Evolutionary conservation across 2,329 filamentous ascomycete species (phyloP).

Genomic region (Talaromyces albobiverticillius): DNA sequence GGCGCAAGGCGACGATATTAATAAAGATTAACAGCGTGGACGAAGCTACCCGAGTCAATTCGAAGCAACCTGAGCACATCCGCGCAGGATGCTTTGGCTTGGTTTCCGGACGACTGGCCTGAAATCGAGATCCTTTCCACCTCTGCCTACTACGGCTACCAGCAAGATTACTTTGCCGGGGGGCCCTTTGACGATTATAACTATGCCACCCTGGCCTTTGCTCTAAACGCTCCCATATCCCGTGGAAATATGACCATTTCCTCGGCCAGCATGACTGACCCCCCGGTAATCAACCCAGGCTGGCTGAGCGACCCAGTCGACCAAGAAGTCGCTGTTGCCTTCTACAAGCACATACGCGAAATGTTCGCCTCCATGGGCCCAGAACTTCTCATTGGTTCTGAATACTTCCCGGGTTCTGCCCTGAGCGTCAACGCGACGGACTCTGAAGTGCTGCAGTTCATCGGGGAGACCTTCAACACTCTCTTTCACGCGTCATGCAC

Average conservation of each 20-base stretch:
- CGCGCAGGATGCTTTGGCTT: constrained; percentile 17
- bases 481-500: constrained; percentile 34
- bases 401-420: constrained; percentile 37
- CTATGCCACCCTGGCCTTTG: constrained; percentile 30
- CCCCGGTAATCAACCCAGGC: constrained; percentile 47
- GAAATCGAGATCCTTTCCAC: constrained; percentile 28
- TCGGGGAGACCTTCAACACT: constrained; percentile 28
- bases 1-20: background rate
- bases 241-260: constrained; percentile 46
- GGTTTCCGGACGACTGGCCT: constrained; percentile 37
- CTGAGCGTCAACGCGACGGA: constrained; percentile 33
- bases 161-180: constrained; percentile 11
- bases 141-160: constrained; percentile 18
- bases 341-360: background rate
- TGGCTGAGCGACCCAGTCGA: constrained; percentile 32
- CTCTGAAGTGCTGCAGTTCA: constrained; percentile 38
- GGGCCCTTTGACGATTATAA: constrained; percentile 27
- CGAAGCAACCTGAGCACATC: constrained; percentile 20
- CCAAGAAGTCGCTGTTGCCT: background rate
- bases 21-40: constrained; percentile 22
- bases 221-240: constrained; percentile 40
- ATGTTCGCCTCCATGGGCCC: background rate
- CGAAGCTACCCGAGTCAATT: constrained; percentile 26
- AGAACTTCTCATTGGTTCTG: constrained; percentile 24
- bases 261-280: constrained; percentile 31